Base-by-base conservation (phyloP, 306 rosid species). In the Hippophae rhamnoides region DNA sequence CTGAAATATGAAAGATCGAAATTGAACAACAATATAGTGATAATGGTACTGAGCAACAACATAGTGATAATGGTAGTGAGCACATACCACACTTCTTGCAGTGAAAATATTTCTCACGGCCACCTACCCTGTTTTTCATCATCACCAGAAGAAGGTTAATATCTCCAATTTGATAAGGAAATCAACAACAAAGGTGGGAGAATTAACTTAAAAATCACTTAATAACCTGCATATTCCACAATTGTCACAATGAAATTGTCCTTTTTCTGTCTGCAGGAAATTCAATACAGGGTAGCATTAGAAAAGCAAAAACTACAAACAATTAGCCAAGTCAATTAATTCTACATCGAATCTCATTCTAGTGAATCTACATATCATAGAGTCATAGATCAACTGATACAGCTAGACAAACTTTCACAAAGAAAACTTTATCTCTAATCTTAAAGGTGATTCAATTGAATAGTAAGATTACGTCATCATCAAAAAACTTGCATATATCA, bases 201-300 rank as follows among this genome's bases (percentile, higher is more conserved):
- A 44, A 11, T 8, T 38, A 50, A 5, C 13, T 41, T 43, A 55
- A 69, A 60, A 44, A 48, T 44, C 57, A 14, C 27, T 62, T 52
- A 60, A 76, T 55, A 45, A 92, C 96, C 99, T 88, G 79, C 97
- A 92, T 77, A 92, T 88, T 78, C 99, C 99, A 75, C 99, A 92
- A 65, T 92, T 96, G 48, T 83, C 74, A 60, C 97, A 92, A 71
- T 92, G 99, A 79, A 92, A 92, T 60, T 83, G 90, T 27, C 67
- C 81, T 75, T 86, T 92, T 61, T 72, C 80, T 0, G 61, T 74
- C 99, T 92, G 88, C 72, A 69, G 9, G 60, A 57, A 26, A 53
- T n/a, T 7, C 14, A 71, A 47, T 61, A 66, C 43, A 38, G 13
- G 45, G 65, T 61, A 60, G 62, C 60, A 62, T 62, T 58, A 67